Conservation (phyloP, 1,284 basidiomycete genomes). For the Golubevia pallescens region DNA sequence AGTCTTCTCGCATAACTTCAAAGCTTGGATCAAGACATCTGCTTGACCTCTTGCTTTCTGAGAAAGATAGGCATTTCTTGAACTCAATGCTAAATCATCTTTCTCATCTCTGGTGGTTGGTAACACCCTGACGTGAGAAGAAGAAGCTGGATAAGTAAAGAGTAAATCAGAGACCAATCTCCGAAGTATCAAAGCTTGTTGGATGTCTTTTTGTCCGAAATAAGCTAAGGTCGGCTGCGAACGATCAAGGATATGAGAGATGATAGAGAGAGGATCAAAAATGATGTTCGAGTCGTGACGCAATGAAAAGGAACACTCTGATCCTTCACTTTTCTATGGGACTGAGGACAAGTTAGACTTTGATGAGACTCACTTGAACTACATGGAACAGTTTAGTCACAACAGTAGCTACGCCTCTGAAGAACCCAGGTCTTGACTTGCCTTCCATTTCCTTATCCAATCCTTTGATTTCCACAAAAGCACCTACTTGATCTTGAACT, state of each 20-base stretch:
- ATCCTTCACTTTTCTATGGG: too few relatives aligned
- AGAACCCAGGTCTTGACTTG: constrained; percentile 81
- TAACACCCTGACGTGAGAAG: constrained; percentile 74
- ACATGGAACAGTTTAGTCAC: constrained; percentile 94
- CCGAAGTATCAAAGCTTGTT: constrained; percentile 86
- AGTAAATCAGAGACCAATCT: constrained; percentile 84
- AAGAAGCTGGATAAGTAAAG: constrained; percentile 74
- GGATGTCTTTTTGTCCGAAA: constrained; percentile 98
- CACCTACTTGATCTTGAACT: constrained; percentile 78
- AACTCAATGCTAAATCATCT: constrained; percentile 80
- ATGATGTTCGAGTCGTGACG: too few relatives aligned
- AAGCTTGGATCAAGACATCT: constrained; percentile 75
- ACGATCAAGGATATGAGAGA: background rate
- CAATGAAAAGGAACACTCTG: too few relatives aligned
- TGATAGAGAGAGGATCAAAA: too few relatives aligned
- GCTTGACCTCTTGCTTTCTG: constrained; percentile 73
- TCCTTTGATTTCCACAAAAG: constrained; percentile 88
- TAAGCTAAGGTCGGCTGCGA: constrained; percentile 84
- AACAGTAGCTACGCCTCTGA: constrained; percentile 92
- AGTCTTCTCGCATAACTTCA: constrained; percentile 69
- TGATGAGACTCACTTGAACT: constrained; percentile 78
- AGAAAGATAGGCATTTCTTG: constrained; percentile 85
- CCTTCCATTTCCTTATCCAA: constrained; percentile 86
- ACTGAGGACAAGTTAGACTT: too few relatives aligned
- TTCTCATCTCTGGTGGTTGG: constrained; percentile 76